phyloP scores from a whole-genome alignment of 768 basidiomycete genomes.

The Trametopsis cervina region DNA sequence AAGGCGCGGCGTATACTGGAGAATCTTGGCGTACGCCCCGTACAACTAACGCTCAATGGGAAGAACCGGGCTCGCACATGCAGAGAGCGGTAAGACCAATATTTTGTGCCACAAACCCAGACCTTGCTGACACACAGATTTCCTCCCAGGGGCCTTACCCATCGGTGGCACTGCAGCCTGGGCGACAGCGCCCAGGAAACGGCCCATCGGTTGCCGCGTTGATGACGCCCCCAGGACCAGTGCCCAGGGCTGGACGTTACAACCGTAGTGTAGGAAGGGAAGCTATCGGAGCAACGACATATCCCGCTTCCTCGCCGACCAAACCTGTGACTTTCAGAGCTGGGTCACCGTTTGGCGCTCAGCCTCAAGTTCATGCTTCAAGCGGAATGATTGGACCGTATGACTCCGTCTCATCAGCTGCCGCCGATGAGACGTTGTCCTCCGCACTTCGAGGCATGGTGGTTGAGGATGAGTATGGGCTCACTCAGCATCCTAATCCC shows the following conservation, averaged over 20 bases:
- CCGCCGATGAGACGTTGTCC: constrained; percentile 45
- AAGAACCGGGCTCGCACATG: background rate
- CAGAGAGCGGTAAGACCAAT: background rate
- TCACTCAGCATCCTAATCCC: constrained; percentile 23
- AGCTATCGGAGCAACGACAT: background rate
- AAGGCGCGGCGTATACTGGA: background rate
- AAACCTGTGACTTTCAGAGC: constrained; percentile 28
- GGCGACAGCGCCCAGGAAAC: background rate
- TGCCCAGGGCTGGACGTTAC: background rate
- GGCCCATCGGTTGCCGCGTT: background rate
- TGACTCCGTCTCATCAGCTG: constrained; percentile 33
- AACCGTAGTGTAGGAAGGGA: background rate
- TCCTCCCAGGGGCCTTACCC: background rate
- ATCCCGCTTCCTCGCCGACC: constrained; percentile 32
- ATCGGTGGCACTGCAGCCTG: background rate
- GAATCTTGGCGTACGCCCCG: background rate
- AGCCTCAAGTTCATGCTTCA: constrained; percentile 16
- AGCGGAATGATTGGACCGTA: constrained; percentile 15
- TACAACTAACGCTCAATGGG: background rate
- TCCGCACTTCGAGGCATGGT: constrained; percentile 54
- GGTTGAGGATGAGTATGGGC: constrained; percentile 45
- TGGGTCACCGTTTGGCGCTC: constrained; percentile 26
- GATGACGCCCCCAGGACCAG: background rate
- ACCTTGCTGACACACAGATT: too few relatives aligned
- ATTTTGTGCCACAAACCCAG: too few relatives aligned